Conservation (phyloP, 306 rosid species). For the Trichosanthes cucumerina region DNA sequence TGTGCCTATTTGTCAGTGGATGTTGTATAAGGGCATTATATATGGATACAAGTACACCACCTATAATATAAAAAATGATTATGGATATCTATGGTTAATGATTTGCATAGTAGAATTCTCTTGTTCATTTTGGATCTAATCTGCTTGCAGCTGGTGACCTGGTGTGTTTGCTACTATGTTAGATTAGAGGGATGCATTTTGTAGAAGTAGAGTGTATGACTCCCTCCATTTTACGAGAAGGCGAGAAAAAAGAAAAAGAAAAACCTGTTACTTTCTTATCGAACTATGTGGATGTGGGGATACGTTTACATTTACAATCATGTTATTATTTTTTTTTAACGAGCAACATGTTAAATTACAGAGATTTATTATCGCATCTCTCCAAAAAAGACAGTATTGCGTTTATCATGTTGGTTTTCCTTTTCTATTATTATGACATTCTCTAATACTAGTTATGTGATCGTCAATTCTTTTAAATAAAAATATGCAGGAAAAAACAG, state of each 20-base stretch:
- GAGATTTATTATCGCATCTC: not conserved
- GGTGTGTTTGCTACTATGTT: not conserved
- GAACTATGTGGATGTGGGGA: not conserved
- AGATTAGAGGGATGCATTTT: not conserved
- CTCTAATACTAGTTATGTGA: not conserved
- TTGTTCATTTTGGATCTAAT: not conserved
- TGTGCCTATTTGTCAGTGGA: not conserved
- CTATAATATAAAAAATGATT: not conserved
- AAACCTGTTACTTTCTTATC: not conserved
- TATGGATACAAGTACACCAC: not conserved
- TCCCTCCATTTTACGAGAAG: not conserved
- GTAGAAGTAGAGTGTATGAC: not conserved
- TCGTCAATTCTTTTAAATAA: not conserved
- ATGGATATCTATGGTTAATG: not conserved
- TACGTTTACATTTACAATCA: not conserved
- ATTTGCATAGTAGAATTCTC: not conserved
- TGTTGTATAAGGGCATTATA: not conserved
- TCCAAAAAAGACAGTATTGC: not conserved
- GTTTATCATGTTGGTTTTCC: not conserved
- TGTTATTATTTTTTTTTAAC: not conserved
- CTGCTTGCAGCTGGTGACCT: not conserved
- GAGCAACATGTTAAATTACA: not conserved
- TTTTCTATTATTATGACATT: not conserved
- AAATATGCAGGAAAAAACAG: constrained; percentile 74
- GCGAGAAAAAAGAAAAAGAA: not conserved